phyloP scores from a whole-genome alignment of 306 rosid genomes.

The Calophaca sinica region DNA sequence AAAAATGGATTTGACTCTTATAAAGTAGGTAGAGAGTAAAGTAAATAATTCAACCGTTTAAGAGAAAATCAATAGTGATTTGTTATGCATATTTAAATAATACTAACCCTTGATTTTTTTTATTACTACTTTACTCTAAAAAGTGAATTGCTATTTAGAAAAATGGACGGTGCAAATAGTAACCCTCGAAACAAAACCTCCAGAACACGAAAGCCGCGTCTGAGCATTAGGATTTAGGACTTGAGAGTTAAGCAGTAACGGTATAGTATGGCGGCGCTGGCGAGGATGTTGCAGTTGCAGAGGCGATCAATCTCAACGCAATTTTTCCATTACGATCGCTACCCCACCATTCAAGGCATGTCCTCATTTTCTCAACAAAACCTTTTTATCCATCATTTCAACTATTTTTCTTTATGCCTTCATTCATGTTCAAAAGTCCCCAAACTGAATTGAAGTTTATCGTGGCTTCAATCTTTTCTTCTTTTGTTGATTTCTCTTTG shows the following conservation, averaged over 20 bases:
- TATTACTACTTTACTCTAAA: too few relatives aligned
- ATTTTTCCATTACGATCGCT: slow-evolving; percentile 20
- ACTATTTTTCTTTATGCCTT: background rate
- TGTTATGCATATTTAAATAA: too few relatives aligned
- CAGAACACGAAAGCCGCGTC: too few relatives aligned
- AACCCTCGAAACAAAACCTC: too few relatives aligned
- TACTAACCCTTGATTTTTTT: too few relatives aligned
- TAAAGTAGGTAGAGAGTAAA: too few relatives aligned
- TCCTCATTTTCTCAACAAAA: background rate
- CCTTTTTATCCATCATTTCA: background rate
- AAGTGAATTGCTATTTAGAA: too few relatives aligned
- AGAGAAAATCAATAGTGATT: too few relatives aligned
- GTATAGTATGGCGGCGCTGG: slow-evolving; percentile 31
- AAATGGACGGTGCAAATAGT: too few relatives aligned
- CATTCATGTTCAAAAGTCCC: background rate
- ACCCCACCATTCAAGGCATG: slow-evolving; percentile 47
- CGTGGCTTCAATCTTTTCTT: background rate
- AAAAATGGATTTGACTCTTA: too few relatives aligned
- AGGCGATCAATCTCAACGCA: slow-evolving; percentile 54
- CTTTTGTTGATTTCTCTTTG: background rate
- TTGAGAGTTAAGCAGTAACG: background rate
- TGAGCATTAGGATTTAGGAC: too few relatives aligned
- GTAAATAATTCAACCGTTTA: too few relatives aligned
- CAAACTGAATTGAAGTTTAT: background rate
- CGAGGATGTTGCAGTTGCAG: slow-evolving; percentile 62